Base-by-base conservation (phyloP, 306 rosid species). In the Vigna radiata region DNA sequence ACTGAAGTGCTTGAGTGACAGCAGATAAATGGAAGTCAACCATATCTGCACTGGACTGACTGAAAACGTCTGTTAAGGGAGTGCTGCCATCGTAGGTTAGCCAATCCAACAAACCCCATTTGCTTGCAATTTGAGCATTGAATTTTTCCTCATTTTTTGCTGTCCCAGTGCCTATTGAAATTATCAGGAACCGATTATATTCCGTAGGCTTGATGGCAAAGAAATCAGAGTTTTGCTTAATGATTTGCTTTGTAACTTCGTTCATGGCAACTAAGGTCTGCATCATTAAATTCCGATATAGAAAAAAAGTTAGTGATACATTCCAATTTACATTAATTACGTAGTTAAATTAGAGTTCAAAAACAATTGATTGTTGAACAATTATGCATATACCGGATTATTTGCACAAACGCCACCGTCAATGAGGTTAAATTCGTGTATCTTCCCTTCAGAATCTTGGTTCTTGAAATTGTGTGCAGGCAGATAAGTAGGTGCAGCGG, bases 391-490 rank as follows among this genome's bases (percentile, higher is more conserved):
- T 33, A 90, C 96, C 62, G 93, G 96, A 55, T 90, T 85, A 60
- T 90, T 88, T 11, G 94, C 92, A 31, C 92, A 88, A 31, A 89
- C 85, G 5, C 90, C 96, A 15, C 93, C 96, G 11, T 91, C 96
- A 12, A 85, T 76, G 14, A 91, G 96, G 76, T 91, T 79, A 77
- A 87, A 91, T 43, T 87, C 84, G 4, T 48, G 78, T 7, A 23
- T 70, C 1, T 75, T 72, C 13, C 87, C 90, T 1, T 29, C 8
- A 0, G 61, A 10, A 31, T 77, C 85, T 50, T 78, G 10, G 79
- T 60, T 86, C 7, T 13, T 67, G 73, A 89, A 89, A 31, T 77
- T 16, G 67, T 89, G 74, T 1, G 93, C 78, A 21, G 93, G 94
- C 10, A 91, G 84, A 55, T 81, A 89, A 8, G 90, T 87, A 1